A percentile compares a stretch with the other conserved stretches of the same genome.
Conservation (phyloP, 345 rosid species). For the Durio zibethinus region DNA sequence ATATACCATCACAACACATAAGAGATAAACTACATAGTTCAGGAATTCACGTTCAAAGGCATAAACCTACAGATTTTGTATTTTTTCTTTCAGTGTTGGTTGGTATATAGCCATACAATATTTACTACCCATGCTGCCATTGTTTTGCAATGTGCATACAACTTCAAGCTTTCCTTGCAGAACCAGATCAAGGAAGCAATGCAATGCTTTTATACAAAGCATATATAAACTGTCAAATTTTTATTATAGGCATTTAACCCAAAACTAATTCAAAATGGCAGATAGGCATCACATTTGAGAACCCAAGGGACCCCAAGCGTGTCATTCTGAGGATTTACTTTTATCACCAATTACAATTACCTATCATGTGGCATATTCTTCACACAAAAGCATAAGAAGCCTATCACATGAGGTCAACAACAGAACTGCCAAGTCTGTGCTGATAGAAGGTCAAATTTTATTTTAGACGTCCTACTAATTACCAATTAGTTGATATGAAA, state of each 20-base stretch:
- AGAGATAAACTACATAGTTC: neutral
- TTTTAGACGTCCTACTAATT: neutral
- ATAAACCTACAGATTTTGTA: neutral
- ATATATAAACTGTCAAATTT: neutral
- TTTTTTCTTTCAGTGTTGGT: neutral
- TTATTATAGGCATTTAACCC: neutral
- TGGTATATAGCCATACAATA: neutral
- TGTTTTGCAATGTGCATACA: neutral
- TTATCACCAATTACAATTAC: neutral
- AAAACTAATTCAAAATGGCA: neutral
- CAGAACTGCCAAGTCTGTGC: neutral
- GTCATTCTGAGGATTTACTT: neutral
- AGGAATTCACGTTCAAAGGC: neutral
- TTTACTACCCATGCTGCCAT: neutral
- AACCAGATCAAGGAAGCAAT: neutral
- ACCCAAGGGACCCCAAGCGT: neutral
- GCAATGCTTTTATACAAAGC: neutral
- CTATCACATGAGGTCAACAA: neutral
- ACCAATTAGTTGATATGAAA: neutral
- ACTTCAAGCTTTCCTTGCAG: neutral
- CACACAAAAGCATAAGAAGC: neutral
- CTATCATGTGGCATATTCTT: neutral
- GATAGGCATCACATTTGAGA: neutral
- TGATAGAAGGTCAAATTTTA: neutral
- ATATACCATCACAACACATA: neutral